A percentile compares a stretch with the other conserved stretches of the same genome.
Conservation (phyloP, 1,284 basidiomycete genomes). For the Pholiota adiposa region DNA sequence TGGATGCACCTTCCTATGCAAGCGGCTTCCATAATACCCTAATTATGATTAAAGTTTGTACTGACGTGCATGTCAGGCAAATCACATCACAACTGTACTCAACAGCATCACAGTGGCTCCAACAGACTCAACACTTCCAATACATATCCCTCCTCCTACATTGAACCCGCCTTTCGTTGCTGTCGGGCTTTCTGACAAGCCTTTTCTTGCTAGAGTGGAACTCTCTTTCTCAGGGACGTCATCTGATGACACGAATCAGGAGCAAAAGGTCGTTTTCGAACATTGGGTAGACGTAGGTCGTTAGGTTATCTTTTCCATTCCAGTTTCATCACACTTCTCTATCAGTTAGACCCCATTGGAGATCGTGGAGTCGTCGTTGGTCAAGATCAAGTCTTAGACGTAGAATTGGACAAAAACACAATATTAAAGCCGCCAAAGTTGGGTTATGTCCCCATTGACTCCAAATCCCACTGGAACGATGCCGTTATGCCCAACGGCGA, state of each 20-base stretch:
- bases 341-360: constrained; percentile 64
- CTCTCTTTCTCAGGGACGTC: constrained; percentile 48
- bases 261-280: constrained; percentile 50
- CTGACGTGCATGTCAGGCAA: constrained; percentile 38
- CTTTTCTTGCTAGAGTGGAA: constrained; percentile 68
- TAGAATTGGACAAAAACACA: constrained; percentile 70
- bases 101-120: constrained; percentile 51
- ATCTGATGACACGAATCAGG: constrained; percentile 6
- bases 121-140: constrained; percentile 42
- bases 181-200: constrained; percentile 55
- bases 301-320: constrained; percentile 7
- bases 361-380: constrained; percentile 53
- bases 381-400: constrained; percentile 73
- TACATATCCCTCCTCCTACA: constrained; percentile 36
- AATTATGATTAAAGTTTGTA: background rate
- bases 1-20: constrained; percentile 75
- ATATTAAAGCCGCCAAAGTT: constrained; percentile 47
- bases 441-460: constrained; percentile 32
- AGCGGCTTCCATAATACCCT: constrained; percentile 31
- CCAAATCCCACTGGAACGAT: constrained; percentile 39
- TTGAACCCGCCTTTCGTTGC: constrained; percentile 61
- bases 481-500: background rate
- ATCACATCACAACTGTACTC: constrained; percentile 59
- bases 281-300: constrained; percentile 77
- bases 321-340: background rate